Conservation (phyloP, 2,329 filamentous ascomycete genomes). For the Pseudocercospora pini-densiflorae region DNA sequence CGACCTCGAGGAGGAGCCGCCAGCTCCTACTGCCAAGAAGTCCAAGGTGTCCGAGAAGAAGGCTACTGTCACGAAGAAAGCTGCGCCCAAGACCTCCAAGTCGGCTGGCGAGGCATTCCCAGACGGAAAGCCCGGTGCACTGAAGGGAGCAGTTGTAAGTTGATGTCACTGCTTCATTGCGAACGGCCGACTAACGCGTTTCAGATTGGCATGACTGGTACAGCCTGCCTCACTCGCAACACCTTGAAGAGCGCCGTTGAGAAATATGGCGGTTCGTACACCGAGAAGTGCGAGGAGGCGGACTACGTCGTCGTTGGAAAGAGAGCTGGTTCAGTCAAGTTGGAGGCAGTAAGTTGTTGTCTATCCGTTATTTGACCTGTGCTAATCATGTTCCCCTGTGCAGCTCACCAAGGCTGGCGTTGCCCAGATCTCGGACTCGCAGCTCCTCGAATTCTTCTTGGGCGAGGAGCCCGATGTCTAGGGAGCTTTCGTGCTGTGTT, state of each 20-base stretch:
- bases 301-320: slow-evolving; percentile 23
- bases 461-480: slow-evolving; percentile 1
- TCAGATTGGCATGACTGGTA: slow-evolving; percentile 5
- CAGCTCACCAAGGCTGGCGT: background rate
- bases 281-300: background rate
- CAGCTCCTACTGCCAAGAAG: background rate
- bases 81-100: background rate
- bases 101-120: background rate
- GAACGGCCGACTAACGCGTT: background rate
- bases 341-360: slow-evolving; percentile 13
- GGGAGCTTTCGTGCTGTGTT: background rate
- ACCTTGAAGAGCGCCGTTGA: background rate
- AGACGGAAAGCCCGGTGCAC: background rate
- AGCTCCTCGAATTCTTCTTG: background rate
- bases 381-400: background rate
- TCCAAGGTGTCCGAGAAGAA: background rate
- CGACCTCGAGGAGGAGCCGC: background rate
- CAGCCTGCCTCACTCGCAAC: background rate
- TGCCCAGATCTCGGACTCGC: background rate
- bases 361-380: background rate
- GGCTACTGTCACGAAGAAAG: slow-evolving; percentile 2
- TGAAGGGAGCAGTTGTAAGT: background rate
- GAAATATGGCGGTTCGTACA: background rate
- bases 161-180: background rate
- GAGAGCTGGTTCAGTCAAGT: slow-evolving; percentile 27